Percentiles rank a stretch among this genome's conserved stretches.
Conservation (phyloP, 1,284 basidiomycete species). For the Irpex rosettiformis region DNA sequence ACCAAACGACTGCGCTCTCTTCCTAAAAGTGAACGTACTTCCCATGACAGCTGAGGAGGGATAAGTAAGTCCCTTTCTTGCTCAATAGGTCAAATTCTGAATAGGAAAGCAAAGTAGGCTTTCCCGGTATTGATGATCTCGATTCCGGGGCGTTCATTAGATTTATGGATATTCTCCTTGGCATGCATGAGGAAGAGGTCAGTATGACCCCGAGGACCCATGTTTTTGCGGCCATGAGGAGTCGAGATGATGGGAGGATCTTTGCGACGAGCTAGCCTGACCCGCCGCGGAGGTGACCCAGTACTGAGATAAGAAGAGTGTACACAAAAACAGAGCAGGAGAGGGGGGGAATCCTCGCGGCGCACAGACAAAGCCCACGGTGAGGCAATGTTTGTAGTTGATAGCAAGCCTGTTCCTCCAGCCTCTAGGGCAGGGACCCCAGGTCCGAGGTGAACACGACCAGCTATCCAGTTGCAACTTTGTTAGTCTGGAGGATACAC, state of each 20-base stretch:
- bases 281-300: conserved; percentile 26
- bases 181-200: conserved; percentile 7
- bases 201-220: conserved; percentile 18
- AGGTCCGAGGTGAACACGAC: not conserved
- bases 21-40: conserved; percentile 23
- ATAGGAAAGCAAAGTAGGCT: conserved; percentile 24
- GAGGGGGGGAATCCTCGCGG: not conserved
- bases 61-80: conserved; percentile 19
- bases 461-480: not conserved
- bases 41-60: conserved; percentile 28
- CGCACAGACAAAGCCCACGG: not conserved
- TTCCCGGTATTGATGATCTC: conserved; percentile 22
- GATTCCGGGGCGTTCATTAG: not conserved
- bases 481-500: not conserved
- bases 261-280: conserved; percentile 26
- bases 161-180: not conserved
- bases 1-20: not conserved
- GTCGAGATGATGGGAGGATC: conserved; percentile 28
- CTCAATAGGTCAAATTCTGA: not conserved
- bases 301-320: conserved; percentile 8
- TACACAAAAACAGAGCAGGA: not conserved
- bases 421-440: not conserved
- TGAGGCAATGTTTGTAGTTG: not conserved
- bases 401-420: not conserved
- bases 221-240: conserved; percentile 18